Conservation (phyloP, 225 moss, liverwort and hornwort species). For the Anthoceros angustus region DNA sequence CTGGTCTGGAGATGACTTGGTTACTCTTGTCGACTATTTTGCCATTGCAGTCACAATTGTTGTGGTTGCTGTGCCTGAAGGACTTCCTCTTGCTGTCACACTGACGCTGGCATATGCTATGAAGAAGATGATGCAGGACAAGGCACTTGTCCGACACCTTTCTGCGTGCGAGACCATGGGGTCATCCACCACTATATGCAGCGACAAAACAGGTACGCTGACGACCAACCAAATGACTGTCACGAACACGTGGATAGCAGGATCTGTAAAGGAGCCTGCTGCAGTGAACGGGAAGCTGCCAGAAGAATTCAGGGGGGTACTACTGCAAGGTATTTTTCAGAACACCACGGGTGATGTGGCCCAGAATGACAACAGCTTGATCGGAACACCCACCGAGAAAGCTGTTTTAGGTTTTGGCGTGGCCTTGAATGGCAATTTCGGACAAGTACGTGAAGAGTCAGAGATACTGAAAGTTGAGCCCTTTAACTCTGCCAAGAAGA, state of each 20-base stretch:
- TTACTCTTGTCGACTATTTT: constrained; percentile 59
- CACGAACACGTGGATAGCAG: constrained; percentile 69
- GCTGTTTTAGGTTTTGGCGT: constrained; percentile 58
- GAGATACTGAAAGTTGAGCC: constrained; percentile 64
- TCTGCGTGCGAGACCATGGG: constrained; percentile 98
- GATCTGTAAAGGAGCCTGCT: constrained; percentile 26
- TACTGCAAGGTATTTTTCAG: constrained; percentile 38
- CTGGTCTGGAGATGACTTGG: constrained; percentile 43
- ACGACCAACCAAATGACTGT: constrained; percentile 88
- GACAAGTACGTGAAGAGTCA: constrained; percentile 14
- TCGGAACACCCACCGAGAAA: constrained; percentile 80
- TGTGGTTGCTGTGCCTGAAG: constrained; percentile 94
- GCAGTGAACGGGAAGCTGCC: constrained; percentile 24
- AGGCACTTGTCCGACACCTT: constrained; percentile 79
- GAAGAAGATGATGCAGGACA: constrained; percentile 96
- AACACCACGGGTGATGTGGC: constrained; percentile 67
- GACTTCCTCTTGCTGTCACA: constrained; percentile 84
- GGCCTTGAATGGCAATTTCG: constrained; percentile 44
- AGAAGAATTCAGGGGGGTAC: constrained; percentile 12
- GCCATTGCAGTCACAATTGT: constrained; percentile 91
- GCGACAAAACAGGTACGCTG: constrained; percentile 89
- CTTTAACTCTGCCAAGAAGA: constrained; percentile 61
- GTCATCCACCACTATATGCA: constrained; percentile 85
- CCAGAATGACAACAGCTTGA: constrained; percentile 27
- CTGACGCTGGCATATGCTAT: constrained; percentile 91